Evolutionary conservation across 2,329 filamentous ascomycete genomes (phyloP), one percentile per base, ranked within the genome.

Genomic region (Alternaria ventricosa): DNA sequence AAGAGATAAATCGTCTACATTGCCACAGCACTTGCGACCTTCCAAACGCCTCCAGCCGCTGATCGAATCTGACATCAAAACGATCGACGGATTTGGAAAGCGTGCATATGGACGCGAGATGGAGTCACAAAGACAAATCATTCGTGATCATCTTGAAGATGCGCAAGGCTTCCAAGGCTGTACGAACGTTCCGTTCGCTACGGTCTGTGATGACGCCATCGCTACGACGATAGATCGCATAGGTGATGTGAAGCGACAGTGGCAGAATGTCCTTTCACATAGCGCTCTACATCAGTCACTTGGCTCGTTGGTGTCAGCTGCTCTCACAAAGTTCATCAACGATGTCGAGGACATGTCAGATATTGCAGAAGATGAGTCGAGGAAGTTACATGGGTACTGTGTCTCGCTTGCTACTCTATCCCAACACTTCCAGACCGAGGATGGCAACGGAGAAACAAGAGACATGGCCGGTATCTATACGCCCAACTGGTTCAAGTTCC

Each of bases 281-380:
- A 88, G 86, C 4, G 87, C 86, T 5, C 80, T 89, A 13, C 82
- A 89, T n/a, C 88, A 90, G 71, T 87, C 86, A 5, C 81, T 89
- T 13, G 88, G 88, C 22, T 87, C 85, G 4, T 79, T 90, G 1
- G 78, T 90, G 3, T 84, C 85, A 3, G 86, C 87, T 1, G 82
- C 87, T 4, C 84, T 87, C 20, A 82, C 82, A 44, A 89, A 89
- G 71, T 84, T 90, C 55, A 87, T 89, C 61, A 80, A 85, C 47
- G 88, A 90, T 46, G 83, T 90, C 18, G 85, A 89, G 73, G 88
- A 90, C 62, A 82, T 90, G 71, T 82, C 85, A 27, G 88, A 90
- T 70, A 90, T 90, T 63, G 87, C 87, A 10, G 88, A 89, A 62
- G 83, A 87, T 28, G 87, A 90, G 70, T 89, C 86, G 1, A 85